phyloP scores from a whole-genome alignment of 257 asterid genomes.

The Thymus quinquecostatus region DNA sequence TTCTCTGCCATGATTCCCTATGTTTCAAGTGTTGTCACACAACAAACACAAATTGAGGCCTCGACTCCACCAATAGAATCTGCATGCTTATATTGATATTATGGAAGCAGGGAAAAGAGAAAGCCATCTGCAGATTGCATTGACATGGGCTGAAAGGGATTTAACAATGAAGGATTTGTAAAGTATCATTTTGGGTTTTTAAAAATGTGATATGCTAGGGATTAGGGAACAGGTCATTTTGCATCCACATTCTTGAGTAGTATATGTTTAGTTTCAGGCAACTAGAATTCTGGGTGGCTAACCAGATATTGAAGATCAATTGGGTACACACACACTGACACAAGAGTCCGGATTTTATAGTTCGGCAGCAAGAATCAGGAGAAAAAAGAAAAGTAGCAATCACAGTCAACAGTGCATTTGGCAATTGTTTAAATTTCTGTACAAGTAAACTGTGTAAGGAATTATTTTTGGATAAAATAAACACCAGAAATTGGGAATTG shows the following conservation, averaged over 20 bases:
- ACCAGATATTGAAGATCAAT: constrained; percentile 31
- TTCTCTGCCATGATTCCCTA: constrained; percentile 72
- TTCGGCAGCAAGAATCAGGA: constrained; percentile 31
- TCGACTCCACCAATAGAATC: constrained; percentile 45
- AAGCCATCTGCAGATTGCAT: constrained; percentile 43
- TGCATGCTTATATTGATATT: constrained; percentile 54
- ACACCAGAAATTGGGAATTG: constrained; percentile 29
- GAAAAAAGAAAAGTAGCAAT: constrained; percentile 22
- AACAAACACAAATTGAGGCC: constrained; percentile 46
- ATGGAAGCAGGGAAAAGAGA: constrained; percentile 41
- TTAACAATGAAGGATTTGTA: constrained; percentile 39
- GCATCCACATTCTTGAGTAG: constrained; percentile 33
- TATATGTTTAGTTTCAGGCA: constrained; percentile 34
- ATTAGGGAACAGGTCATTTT: constrained; percentile 35
- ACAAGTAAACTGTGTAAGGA: background rate
- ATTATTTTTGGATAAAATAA: constrained; percentile 28
- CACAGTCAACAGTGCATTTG: constrained; percentile 30
- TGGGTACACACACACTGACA: constrained; percentile 19
- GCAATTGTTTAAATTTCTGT: constrained; percentile 22
- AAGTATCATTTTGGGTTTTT: constrained; percentile 34
- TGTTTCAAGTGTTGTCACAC: constrained; percentile 47
- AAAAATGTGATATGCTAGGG: constrained; percentile 38
- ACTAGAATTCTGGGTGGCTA: constrained; percentile 34
- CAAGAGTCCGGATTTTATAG: constrained; percentile 19
- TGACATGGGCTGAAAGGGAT: constrained; percentile 45